Percentiles rank a stretch among this genome's conserved stretches.
These are phyloP conservation scores for Elongisporangium anandrum DNA, from an alignment of 352 stramenopile species.

Conservation along the genomic window DNA sequence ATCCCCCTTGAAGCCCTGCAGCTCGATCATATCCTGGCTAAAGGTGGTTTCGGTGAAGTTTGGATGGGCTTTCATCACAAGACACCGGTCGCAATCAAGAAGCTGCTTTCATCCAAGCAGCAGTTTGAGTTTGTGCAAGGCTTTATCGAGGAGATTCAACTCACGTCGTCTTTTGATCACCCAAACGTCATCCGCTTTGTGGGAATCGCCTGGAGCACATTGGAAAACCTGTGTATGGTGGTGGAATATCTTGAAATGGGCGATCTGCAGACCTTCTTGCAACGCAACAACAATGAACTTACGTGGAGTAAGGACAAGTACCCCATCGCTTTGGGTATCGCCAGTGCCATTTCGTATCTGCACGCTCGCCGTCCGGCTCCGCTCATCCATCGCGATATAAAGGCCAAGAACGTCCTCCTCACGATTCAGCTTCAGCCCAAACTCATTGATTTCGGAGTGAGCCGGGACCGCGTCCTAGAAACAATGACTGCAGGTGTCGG, in stretches of 20 bases:
- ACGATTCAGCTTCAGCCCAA: slow-evolving; percentile 27
- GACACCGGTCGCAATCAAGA: slow-evolving; percentile 16
- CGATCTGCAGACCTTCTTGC: slow-evolving; percentile 40
- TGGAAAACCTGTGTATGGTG: slow-evolving; percentile 46
- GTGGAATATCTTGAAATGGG: slow-evolving; percentile 45
- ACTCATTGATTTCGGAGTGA: slow-evolving; percentile 43
- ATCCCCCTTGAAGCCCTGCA: slow-evolving; percentile 36
- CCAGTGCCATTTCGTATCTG: slow-evolving; percentile 27
- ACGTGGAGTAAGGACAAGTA: slow-evolving; percentile 33
- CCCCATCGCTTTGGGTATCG: slow-evolving; percentile 32
- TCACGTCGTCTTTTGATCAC: slow-evolving; percentile 38
- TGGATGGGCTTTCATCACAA: slow-evolving; percentile 17
- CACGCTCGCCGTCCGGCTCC: slow-evolving; percentile 18
- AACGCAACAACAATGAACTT: slow-evolving; percentile 19
- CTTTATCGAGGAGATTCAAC: slow-evolving; percentile 47
- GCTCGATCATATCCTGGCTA: slow-evolving; percentile 27
- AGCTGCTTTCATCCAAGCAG: slow-evolving; percentile 7
- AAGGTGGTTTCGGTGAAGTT: slow-evolving; percentile 51
- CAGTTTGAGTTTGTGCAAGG: slow-evolving; percentile 19
- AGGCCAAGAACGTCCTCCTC: slow-evolving; percentile 72
- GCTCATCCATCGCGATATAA: slow-evolving; percentile 78
- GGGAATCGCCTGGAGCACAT: slow-evolving; percentile 41
- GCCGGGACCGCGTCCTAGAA: slow-evolving; percentile 10
- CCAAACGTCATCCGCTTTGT: slow-evolving; percentile 43
- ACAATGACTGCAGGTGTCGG: slow-evolving; percentile 6